These are phyloP conservation scores for Mycena capillaripes DNA, from an alignment of 768 basidiomycete genomes.

Conservation along the genomic window DNA sequence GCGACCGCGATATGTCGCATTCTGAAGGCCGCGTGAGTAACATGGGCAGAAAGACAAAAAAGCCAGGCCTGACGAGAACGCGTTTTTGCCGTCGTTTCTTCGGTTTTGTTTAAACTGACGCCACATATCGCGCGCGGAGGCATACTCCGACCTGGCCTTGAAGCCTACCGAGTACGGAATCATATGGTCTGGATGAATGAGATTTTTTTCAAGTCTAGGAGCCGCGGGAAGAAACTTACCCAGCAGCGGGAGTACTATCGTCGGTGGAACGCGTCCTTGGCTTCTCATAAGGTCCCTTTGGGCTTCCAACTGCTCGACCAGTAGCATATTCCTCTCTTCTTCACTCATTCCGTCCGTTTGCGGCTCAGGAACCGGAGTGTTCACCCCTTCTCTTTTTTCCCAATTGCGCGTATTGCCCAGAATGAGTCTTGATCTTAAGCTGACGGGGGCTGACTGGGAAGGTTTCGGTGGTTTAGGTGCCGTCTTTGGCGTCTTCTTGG, in stretches of 20 bases:
- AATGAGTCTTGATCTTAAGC: not conserved
- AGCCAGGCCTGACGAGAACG: constrained; percentile 25
- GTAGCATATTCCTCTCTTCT: not conserved
- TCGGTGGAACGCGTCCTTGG: not conserved
- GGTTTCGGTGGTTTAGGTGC: too few relatives aligned
- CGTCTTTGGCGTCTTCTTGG: constrained; percentile 5
- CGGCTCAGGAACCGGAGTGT: too few relatives aligned
- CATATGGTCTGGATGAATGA: constrained; percentile 15
- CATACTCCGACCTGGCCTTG: constrained; percentile 12
- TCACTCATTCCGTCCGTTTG: too few relatives aligned
- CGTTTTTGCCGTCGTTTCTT: constrained; percentile 37
- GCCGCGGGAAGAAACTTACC: not conserved
- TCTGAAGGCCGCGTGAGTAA: not conserved
- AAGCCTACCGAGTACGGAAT: constrained; percentile 29
- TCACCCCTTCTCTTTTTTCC: not conserved
- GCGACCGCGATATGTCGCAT: constrained; percentile 26
- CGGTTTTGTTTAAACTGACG: constrained; percentile 23
- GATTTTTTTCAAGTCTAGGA: not conserved
- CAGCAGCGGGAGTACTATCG: constrained; percentile 4
- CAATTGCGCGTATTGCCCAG: not conserved
- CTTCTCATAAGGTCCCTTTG: not conserved
- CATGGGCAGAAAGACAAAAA: not conserved
- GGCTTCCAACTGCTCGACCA: not conserved
- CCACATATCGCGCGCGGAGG: constrained; percentile 12
- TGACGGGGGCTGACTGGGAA: not conserved